phyloP scores from a whole-genome alignment of 345 rosid species.

The Ceriops decandra region DNA sequence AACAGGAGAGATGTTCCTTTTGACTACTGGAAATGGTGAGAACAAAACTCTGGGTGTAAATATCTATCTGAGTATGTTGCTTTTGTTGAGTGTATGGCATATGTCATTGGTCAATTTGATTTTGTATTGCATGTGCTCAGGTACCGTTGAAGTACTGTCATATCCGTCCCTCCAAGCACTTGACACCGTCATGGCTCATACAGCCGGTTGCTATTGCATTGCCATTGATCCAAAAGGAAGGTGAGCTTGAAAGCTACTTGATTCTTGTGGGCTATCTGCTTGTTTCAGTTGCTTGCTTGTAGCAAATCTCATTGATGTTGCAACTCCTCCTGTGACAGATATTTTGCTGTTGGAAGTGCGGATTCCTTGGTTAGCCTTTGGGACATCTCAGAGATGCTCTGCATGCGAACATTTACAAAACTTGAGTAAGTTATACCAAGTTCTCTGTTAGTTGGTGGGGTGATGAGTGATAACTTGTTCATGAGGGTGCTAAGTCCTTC shows the following conservation, averaged over 20 bases:
- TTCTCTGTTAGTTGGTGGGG: background rate
- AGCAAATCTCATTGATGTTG: background rate
- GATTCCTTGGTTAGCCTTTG: slow-evolving; percentile 98
- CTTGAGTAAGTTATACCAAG: slow-evolving; percentile 62
- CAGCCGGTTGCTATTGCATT: slow-evolving; percentile 98
- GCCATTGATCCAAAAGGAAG: slow-evolving; percentile 95
- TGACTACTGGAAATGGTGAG: slow-evolving; percentile 94
- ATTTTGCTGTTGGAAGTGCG: slow-evolving; percentile 99
- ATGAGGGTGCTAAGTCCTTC: background rate
- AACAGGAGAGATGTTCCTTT: slow-evolving; percentile 88
- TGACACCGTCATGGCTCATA: slow-evolving; percentile 86
- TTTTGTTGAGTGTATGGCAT: background rate
- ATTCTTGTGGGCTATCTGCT: background rate
- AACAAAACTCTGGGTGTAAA: slow-evolving; percentile 8
- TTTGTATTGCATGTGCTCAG: slow-evolving; percentile 33
- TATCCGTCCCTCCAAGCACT: slow-evolving; percentile 77
- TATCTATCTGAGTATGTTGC: background rate
- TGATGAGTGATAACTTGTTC: background rate
- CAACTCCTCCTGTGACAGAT: slow-evolving; percentile 37
- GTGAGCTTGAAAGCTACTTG: slow-evolving; percentile 34
- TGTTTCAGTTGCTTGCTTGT: background rate
- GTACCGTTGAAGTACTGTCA: slow-evolving; percentile 85
- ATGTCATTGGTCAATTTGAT: background rate
- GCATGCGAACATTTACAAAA: slow-evolving; percentile 78
- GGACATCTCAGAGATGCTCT: slow-evolving; percentile 93